Base-by-base conservation (phyloP, 768 basidiomycete species). In the Cyclocybe cylindracea region DNA sequence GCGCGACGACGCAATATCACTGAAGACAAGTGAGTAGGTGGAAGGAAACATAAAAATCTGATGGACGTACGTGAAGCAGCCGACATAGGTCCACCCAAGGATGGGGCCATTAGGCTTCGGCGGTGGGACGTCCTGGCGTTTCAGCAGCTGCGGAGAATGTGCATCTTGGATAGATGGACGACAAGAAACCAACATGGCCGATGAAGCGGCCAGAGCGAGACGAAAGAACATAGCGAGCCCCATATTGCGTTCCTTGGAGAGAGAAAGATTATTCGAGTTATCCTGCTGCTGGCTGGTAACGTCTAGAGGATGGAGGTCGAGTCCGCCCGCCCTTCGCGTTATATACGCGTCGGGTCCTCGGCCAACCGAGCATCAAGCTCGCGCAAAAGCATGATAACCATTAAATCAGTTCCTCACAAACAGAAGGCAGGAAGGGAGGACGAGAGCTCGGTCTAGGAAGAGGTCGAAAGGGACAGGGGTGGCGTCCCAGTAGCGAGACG, bases 1-100 rank as follows among this genome's bases (percentile, higher is more conserved):
- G 10, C 62, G 56, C 3, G 51, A 32, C 19, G 57, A 50, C 10
- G 39, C 53, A 11, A 38, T 33, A 48, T 64, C 62, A 11, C 61
- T 62, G 24, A 36, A 40, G 10, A 19, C 32, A 16, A 13, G 18
- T 10, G 24, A 35, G 37, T 50, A 41, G 11, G 24, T 16, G 0
- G 32, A 16, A 39, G 1, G 1, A 24, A 3, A 5, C 4, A 16
- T 9, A n/a, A 11, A 37, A 42, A 24, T 31, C 7, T 24, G 31
- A 19, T 5, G 33, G 5, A 42, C 35, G 4, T 50, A 42, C 48
- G 52, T 57, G 52, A 50, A 51, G 41, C 56, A 57, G 11, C 56
- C 56, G 34, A 57, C 56, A 32, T 39, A 42, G 7, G 43, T 50
- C 56, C 56, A 57, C 14, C 53, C 53, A n/a, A 41, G 39, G 16